Evolutionary conservation across 495 filamentous ascomycete species (phyloP).

Genomic region (Xylaria sp.): DNA sequence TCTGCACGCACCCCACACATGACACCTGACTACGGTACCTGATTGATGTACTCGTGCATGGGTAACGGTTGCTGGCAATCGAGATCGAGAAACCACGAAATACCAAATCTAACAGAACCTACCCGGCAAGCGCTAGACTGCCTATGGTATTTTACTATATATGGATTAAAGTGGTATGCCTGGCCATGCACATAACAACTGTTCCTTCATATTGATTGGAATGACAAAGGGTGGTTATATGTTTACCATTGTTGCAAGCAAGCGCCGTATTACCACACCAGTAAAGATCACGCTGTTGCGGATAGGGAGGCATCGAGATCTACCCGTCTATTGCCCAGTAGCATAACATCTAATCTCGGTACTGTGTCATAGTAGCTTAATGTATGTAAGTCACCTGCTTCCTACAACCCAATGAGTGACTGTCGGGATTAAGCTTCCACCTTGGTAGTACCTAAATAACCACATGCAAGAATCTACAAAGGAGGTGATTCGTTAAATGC

Average conservation of each 20-base stretch:
- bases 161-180: background rate
- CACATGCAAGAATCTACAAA: background rate
- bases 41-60: background rate
- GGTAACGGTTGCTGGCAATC: background rate
- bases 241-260: background rate
- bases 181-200: background rate
- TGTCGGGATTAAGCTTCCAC: background rate
- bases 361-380: background rate
- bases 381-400: no score
- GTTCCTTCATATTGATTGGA: background rate
- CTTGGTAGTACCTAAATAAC: background rate
- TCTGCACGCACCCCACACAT: constrained; percentile 19
- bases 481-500: no score
- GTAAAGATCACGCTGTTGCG: background rate
- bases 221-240: background rate
- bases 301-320: constrained; percentile 1
- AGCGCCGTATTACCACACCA: background rate
- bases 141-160: background rate
- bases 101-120: background rate
- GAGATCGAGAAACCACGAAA: background rate
- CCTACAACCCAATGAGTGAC: background rate
- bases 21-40: background rate
- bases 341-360: background rate
- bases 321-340: background rate
- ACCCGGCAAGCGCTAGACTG: background rate